phyloP scores from a whole-genome alignment of 495 filamentous ascomycete species.

The Neurospora sp. region DNA sequence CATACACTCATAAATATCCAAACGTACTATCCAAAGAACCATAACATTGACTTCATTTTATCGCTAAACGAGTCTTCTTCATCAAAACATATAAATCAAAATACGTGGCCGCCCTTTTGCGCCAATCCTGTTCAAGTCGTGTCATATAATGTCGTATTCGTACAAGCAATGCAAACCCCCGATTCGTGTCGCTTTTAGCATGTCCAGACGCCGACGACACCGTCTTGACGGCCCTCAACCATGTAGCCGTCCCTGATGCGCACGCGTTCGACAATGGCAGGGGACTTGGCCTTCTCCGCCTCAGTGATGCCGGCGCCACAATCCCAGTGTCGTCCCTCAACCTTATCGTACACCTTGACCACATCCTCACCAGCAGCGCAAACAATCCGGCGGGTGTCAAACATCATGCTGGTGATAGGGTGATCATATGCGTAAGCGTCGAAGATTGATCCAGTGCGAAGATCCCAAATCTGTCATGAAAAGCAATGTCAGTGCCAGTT shows the following conservation, averaged over 20 bases:
- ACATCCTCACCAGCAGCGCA: slow-evolving; percentile 84
- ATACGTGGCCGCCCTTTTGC: background rate
- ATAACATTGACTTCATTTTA: background rate
- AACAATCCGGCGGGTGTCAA: slow-evolving; percentile 84
- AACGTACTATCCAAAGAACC: background rate
- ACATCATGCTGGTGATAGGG: slow-evolving; percentile 95
- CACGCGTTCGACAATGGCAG: slow-evolving; percentile 74
- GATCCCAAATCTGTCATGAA: slow-evolving; percentile 81
- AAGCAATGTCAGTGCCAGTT: background rate
- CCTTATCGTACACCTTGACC: slow-evolving; percentile 96
- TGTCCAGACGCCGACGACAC: slow-evolving; percentile 84
- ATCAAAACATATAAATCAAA: background rate
- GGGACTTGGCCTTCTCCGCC: slow-evolving; percentile 48
- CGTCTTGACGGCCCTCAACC: slow-evolving; percentile 81
- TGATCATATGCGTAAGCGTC: slow-evolving; percentile 95
- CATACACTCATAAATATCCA: background rate
- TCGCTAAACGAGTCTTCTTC: background rate
- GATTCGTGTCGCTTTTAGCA: slow-evolving; percentile 41
- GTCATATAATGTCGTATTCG: background rate
- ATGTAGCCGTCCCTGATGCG: slow-evolving; percentile 91
- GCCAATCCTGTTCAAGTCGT: background rate
- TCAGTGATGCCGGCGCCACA: slow-evolving; percentile 72
- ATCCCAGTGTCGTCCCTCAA: slow-evolving; percentile 92
- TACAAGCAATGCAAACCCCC: background rate
- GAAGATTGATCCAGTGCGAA: slow-evolving; percentile 89